A percentile compares a stretch with the other conserved stretches of the same genome.
Conservation (phyloP, 495 filamentous ascomycete genomes). For the Melanomma pulvis-pyrius region DNA sequence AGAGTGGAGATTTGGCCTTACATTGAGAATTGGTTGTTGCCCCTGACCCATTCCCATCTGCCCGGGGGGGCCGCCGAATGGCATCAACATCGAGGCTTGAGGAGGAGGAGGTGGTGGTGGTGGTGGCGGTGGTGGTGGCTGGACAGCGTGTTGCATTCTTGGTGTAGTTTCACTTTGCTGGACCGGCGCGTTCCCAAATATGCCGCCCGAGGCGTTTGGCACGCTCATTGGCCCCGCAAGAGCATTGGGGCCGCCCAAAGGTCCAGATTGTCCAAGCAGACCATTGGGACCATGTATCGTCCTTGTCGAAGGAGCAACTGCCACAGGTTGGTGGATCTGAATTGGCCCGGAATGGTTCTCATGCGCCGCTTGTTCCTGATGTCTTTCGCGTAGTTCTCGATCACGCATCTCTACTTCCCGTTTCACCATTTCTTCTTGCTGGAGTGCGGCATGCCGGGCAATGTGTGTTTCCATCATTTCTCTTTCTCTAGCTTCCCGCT, state of each 20-base stretch:
- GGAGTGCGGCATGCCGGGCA: slow-evolving; percentile 24
- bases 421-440: slow-evolving; percentile 63
- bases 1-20: slow-evolving; percentile 50
- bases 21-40: slow-evolving; percentile 95
- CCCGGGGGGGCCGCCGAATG: slow-evolving; percentile 40
- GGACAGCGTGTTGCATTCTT: slow-evolving; percentile 46
- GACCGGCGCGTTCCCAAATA: slow-evolving; percentile 69
- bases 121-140: slow-evolving; percentile 37
- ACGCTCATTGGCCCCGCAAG: slow-evolving; percentile 64
- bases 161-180: slow-evolving; percentile 56
- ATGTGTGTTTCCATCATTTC: slow-evolving; percentile 34
- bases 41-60: slow-evolving; percentile 53
- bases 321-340: slow-evolving; percentile 87
- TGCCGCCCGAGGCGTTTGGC: slow-evolving; percentile 62
- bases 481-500: slow-evolving; percentile 32
- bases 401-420: slow-evolving; percentile 70
- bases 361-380: slow-evolving; percentile 63
- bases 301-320: slow-evolving; percentile 58
- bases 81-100: slow-evolving; percentile 42
- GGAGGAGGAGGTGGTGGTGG: slow-evolving; percentile 36
- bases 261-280: slow-evolving; percentile 73
- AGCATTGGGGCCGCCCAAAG: slow-evolving; percentile 53
- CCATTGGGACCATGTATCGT: slow-evolving; percentile 88
- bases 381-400: slow-evolving; percentile 60
- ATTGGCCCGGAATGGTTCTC: slow-evolving; percentile 83